phyloP scores from a whole-genome alignment of 2,329 filamentous ascomycete species.

The Fusarium praegraminearum region DNA sequence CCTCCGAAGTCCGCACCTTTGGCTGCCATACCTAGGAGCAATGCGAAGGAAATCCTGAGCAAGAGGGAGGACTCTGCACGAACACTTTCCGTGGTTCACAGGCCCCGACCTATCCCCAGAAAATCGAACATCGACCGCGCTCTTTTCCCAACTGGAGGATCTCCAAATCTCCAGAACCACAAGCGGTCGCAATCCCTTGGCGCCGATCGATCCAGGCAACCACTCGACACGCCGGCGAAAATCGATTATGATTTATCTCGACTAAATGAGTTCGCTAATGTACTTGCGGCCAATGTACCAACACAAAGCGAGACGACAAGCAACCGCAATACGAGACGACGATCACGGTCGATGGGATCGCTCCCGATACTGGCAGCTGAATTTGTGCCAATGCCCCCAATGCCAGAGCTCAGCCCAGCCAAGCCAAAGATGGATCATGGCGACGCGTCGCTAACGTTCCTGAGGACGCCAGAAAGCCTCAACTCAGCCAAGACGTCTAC shows the following conservation, averaged over 20 bases:
- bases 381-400: conserved; percentile 9
- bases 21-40: conserved; percentile 34
- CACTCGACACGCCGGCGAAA: conserved; percentile 63
- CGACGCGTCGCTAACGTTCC: background rate
- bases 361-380: conserved; percentile 36
- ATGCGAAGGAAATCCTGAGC: conserved; percentile 30
- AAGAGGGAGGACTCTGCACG: conserved; percentile 18
- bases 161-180: conserved; percentile 54
- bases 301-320: conserved; percentile 6
- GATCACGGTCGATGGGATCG: conserved; percentile 46
- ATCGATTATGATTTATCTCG: conserved; percentile 56
- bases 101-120: conserved; percentile 68
- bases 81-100: conserved; percentile 58
- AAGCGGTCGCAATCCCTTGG: conserved; percentile 64
- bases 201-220: conserved; percentile 60
- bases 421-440: conserved; percentile 11
- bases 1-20: conserved; percentile 33
- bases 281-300: conserved; percentile 15
- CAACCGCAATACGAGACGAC: conserved; percentile 41
- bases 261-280: conserved; percentile 57
- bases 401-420: conserved; percentile 7
- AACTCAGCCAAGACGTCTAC: background rate
- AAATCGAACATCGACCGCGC: conserved; percentile 60
- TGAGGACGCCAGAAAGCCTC: conserved; percentile 16
- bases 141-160: conserved; percentile 60